These are phyloP conservation scores for Fusarium neocosmosporiellum DNA, from an alignment of 2,329 filamentous ascomycete species.

Conservation along the genomic window DNA sequence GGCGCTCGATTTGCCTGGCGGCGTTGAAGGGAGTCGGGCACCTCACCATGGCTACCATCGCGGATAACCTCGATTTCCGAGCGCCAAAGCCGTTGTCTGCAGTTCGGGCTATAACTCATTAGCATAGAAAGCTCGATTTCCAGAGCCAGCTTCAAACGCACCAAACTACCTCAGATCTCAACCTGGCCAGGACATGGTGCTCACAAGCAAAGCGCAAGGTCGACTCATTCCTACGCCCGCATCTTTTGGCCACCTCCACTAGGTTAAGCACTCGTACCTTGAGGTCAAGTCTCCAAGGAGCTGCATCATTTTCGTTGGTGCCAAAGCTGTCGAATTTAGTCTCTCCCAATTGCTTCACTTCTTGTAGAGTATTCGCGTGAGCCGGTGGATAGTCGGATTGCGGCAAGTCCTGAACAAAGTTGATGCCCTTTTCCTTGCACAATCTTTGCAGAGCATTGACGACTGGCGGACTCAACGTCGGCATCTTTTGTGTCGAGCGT, in stretches of 20 bases:
- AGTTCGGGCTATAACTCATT: neutral
- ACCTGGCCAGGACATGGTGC: neutral
- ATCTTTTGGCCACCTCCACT: neutral
- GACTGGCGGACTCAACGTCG: too few relatives aligned
- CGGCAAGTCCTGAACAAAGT: too few relatives aligned
- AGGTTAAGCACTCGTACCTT: neutral
- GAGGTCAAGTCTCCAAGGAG: neutral
- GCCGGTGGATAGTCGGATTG: too few relatives aligned
- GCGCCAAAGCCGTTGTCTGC: constrained; percentile 3
- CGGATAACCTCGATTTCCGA: neutral
- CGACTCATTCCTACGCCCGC: neutral
- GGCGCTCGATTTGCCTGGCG: neutral
- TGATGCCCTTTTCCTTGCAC: too few relatives aligned
- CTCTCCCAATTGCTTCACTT: too few relatives aligned
- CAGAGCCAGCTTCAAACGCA: neutral
- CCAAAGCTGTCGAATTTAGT: too few relatives aligned
- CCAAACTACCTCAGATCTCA: neutral
- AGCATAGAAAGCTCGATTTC: neutral
- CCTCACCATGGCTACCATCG: neutral
- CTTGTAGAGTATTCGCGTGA: too few relatives aligned
- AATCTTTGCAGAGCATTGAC: too few relatives aligned
- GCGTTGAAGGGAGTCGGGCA: neutral
- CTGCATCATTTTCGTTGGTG: too few relatives aligned
- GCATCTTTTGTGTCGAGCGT: too few relatives aligned
- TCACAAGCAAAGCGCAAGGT: neutral